Evolutionary conservation across 2,329 filamentous ascomycete genomes (phyloP), one percentile per base, ranked within the genome.

Genomic region (Diaporthe capsici): DNA sequence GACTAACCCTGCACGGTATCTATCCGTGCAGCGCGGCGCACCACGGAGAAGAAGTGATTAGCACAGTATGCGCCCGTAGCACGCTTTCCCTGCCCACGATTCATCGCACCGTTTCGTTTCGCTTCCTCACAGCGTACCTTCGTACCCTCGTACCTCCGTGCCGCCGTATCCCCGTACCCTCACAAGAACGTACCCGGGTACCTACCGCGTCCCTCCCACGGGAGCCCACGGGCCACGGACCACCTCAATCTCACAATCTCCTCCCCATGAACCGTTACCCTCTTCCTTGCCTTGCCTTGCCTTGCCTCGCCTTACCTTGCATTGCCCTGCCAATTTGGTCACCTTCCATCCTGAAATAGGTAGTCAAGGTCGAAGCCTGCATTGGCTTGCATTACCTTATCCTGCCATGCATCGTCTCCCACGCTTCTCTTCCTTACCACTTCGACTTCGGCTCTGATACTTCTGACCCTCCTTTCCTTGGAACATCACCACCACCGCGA

Each of bases 221-320:
- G n/a, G 8, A 25, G n/a, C 47, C 57, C 13, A 31, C 13, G 25
- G 34, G 34, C 49, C 71, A 65, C 71, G 49, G 71, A 73, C 58
- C 71, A 55, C 58, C 71, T 47, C 71, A 73, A 73, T 73, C 71
- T 73, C 71, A 55, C 65, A 70, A 70, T 70, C 65, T 70, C 65
- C 65, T 55, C 65, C n/a, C 49, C 47, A 22, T 70, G 49, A 70
- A 70, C 65, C 65, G 65, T 70, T 70, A 34, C 65, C 65, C 15
- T 70, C 49, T 70, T 53, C 65, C 65, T 39, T 70, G 65, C 49
- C 65, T 31, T 15, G 65, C 49, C 65, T 31, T 15, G 34, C 49
- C 65, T 39, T 22, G 22, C 65, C 49, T 55, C 34, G 65, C 47
- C 65, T 15, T 70, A 39, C 34, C 65, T 53, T 70, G 65, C 49